Base-by-base conservation (phyloP, 2,329 filamentous ascomycete genomes). In the Acephala macrosclerotiorum region DNA sequence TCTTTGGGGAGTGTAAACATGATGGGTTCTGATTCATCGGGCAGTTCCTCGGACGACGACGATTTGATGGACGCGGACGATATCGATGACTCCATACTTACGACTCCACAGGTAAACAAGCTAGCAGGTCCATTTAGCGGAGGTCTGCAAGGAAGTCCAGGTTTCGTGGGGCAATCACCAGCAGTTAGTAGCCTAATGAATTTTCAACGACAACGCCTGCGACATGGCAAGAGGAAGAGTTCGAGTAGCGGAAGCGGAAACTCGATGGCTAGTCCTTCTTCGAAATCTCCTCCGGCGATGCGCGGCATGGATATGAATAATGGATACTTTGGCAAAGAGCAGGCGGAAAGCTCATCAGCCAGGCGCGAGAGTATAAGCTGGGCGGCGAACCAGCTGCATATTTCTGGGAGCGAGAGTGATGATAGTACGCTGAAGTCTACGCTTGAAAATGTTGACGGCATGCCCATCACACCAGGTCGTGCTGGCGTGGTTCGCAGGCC, bases 281-380 rank as follows among this genome's bases (percentile, higher is more conserved):
- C 93, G 12, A 89, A 88, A 64, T 97, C 94, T 18, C 94, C 95
- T 11, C 92, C 94, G 1, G 81, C 87, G 0, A 80, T 79, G 60
- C 73, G 75, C 49, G 73, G 66, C 64, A 65, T 74, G 51, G 75
- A 76, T 55, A 71, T 73, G 63, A 68, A 60, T 53, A 70, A 55
- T 60, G 83, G 84, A 14, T 88, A 86, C 73, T 88, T 89, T 74
- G 81, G 81, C 1, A 78, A 80, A 51, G 83, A 82, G 22, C 79
- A 80, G 6, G 81, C 81, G 64, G 80, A 82, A 77, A 60, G 77
- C 8, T 78, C 83, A 70, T 81, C 85, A 45, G 85, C 91, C 9
- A 86, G 95, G 53, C 85, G 95, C 51, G 94, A 97, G 78, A 97
- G 93, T 77, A 89, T 98, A 66, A 96, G 92, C 70, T 89, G 96